These are phyloP conservation scores for Brettanomyces anomalus DNA, from an alignment of 805 yeast genomes.

Conservation along the genomic window DNA sequence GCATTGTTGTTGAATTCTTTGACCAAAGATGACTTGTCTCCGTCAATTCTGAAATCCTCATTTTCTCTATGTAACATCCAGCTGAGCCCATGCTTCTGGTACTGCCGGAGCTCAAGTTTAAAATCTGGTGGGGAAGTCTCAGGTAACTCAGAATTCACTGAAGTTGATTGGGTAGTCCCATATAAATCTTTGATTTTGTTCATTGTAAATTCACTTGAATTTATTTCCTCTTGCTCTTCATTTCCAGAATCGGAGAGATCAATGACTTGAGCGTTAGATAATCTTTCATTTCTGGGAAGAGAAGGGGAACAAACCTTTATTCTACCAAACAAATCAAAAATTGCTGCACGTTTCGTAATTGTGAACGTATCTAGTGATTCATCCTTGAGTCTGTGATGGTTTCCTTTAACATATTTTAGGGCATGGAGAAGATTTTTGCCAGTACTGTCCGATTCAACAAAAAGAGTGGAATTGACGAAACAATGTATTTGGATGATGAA, in stretches of 20 bases:
- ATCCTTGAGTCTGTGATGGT: not conserved
- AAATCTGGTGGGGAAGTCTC: conserved; percentile 51
- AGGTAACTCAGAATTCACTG: conserved; percentile 45
- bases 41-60: conserved; percentile 39
- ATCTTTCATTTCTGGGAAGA: not conserved
- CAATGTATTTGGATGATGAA: conserved; percentile 65
- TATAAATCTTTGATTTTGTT: conserved; percentile 75
- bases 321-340: conserved; percentile 10
- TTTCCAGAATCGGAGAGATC: conserved; percentile 44
- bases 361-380: conserved; percentile 1
- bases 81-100: conserved; percentile 77
- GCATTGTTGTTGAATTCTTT: conserved; percentile 19
- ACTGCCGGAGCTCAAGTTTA: conserved; percentile 52
- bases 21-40: conserved; percentile 16
- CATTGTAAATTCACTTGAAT: conserved; percentile 33
- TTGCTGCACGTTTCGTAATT: conserved; percentile 3
- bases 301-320: too few relatives aligned
- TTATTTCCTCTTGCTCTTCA: conserved; percentile 34
- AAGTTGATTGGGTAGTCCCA: conserved; percentile 45
- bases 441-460: conserved; percentile 18
- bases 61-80: conserved; percentile 86
- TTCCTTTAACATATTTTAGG: conserved; percentile 1
- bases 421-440: conserved; percentile 25
- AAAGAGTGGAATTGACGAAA: conserved; percentile 28
- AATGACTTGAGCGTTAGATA: conserved; percentile 9